Conservation (phyloP, 805 yeast species). For the Yarrowia porcina region DNA sequence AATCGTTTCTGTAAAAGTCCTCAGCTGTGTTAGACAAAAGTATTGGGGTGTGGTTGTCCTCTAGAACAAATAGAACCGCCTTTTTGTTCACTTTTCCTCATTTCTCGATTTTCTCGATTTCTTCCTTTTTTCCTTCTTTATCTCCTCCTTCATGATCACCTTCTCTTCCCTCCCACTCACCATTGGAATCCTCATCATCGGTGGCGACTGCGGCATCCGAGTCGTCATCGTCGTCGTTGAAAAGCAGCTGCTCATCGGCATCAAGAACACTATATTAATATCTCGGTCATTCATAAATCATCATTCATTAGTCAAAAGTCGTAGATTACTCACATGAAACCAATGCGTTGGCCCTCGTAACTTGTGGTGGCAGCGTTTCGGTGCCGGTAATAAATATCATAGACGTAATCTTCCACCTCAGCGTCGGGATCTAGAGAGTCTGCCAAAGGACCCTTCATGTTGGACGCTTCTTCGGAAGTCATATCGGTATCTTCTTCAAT, state of each 20-base stretch:
- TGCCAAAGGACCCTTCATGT: constrained; percentile 1
- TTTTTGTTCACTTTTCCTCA: too few species aligned
- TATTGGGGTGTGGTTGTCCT: too few species aligned
- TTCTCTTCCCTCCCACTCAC: too few species aligned
- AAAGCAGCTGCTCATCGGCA: constrained; percentile 34
- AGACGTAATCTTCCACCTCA: constrained; percentile 70
- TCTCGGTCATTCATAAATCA: constrained; percentile 7
- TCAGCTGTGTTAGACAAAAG: constrained; percentile 63
- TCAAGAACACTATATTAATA: constrained; percentile 28
- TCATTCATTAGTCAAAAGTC: neutral
- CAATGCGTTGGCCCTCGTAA: constrained; percentile 44
- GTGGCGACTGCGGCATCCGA: constrained; percentile 31
- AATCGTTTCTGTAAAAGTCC: constrained; percentile 85
- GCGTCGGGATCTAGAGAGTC: constrained; percentile 28
- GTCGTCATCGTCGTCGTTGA: constrained; percentile 43
- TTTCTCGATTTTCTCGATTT: too few species aligned
- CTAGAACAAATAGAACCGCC: too few species aligned
- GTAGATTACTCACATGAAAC: constrained; percentile 51
- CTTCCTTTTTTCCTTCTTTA: too few species aligned
- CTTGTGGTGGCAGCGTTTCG: constrained; percentile 47
- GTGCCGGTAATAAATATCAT: constrained; percentile 79
- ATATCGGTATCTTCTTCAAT: constrained; percentile 11
- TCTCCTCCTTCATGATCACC: too few species aligned
- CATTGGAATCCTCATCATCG: constrained; percentile 44
- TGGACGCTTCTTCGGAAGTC: constrained; percentile 5